phyloP scores from a whole-genome alignment of 2,329 filamentous ascomycete species.

The Periconia sp. region DNA sequence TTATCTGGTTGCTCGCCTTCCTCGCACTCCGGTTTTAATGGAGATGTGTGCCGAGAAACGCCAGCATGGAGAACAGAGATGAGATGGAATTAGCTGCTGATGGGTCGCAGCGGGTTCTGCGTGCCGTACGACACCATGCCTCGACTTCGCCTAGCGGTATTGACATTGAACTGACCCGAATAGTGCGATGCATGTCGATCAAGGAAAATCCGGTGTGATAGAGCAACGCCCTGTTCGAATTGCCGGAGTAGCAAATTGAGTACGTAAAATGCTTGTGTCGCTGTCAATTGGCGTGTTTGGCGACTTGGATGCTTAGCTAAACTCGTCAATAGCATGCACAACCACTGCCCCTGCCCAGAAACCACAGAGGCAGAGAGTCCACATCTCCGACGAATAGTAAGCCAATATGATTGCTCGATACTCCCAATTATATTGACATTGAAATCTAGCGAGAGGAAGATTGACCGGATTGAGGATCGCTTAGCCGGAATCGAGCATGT shows the following conservation, averaged over 20 bases:
- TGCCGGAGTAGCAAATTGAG: conserved; percentile 44
- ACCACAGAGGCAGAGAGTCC: conserved; percentile 38
- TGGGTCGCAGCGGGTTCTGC: conserved; percentile 28
- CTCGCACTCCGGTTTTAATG: conserved; percentile 17
- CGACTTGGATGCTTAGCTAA: conserved; percentile 13
- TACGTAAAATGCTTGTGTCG: no score
- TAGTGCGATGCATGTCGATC: conserved; percentile 45
- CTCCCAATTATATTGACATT: no score
- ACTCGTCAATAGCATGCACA: conserved; percentile 22
- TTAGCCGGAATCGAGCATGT: conserved; percentile 56
- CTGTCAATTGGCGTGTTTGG: no score
- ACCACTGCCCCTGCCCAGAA: conserved; percentile 42
- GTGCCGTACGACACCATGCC: conserved; percentile 29
- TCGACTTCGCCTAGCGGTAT: not conserved
- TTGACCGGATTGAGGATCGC: conserved; percentile 59
- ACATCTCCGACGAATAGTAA: conserved; percentile 47
- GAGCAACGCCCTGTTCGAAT: conserved; percentile 42
- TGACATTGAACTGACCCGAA: conserved; percentile 6
- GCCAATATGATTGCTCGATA: conserved; percentile 9
- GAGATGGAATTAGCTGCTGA: conserved; percentile 39
- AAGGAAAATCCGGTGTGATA: conserved; percentile 44
- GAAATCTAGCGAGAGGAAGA: conserved; percentile 61
- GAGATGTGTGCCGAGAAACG: conserved; percentile 11
- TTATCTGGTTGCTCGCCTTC: conserved; percentile 12
- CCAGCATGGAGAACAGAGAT: conserved; percentile 35